phyloP scores from a whole-genome alignment of 2,329 filamentous ascomycete genomes.

The Fusarium cicatricum region DNA sequence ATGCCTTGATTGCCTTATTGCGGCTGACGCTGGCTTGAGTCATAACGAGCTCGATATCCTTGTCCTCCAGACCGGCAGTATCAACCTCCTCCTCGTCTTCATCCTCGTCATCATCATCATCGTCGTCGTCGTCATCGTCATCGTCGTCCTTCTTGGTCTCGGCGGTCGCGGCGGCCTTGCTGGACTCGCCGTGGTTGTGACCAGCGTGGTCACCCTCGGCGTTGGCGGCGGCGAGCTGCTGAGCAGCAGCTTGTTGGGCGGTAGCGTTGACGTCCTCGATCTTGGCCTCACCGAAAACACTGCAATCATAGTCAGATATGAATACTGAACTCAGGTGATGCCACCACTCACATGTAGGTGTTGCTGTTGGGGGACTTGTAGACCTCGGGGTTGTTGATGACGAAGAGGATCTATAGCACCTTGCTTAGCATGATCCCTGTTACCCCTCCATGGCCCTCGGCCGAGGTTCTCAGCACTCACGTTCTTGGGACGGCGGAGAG shows the following conservation, averaged over 20 bases:
- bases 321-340: background rate
- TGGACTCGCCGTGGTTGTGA: slow-evolving; percentile 75
- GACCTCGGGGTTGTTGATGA: slow-evolving; percentile 99
- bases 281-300: slow-evolving; percentile 99
- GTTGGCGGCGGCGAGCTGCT: slow-evolving; percentile 84
- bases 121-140: slow-evolving; percentile 89
- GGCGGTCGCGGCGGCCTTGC: slow-evolving; percentile 67
- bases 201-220: slow-evolving; percentile 73
- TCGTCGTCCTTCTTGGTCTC: slow-evolving; percentile 81
- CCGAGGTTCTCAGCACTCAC: slow-evolving; percentile 68
- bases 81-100: slow-evolving; percentile 97
- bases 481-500: slow-evolving; percentile 97
- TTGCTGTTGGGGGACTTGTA: slow-evolving; percentile 99
- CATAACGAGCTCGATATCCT: slow-evolving; percentile 99
- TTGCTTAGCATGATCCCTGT: slow-evolving; percentile 35
- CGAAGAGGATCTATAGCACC: slow-evolving; percentile 85
- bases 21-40: slow-evolving; percentile 94
- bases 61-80: slow-evolving; percentile 92
- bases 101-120: slow-evolving; percentile 87
- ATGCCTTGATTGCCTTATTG: slow-evolving; percentile 98
- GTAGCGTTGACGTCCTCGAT: slow-evolving; percentile 99
- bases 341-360: slow-evolving; percentile 92
- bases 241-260: slow-evolving; percentile 93
- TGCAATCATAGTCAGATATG: slow-evolving; percentile 49
- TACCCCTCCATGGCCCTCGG: slow-evolving; percentile 7